A percentile compares a stretch with the other conserved stretches of the same genome.
Conservation (phyloP, 2,329 filamentous ascomycete species). For the Trichoderma pleuroti region DNA sequence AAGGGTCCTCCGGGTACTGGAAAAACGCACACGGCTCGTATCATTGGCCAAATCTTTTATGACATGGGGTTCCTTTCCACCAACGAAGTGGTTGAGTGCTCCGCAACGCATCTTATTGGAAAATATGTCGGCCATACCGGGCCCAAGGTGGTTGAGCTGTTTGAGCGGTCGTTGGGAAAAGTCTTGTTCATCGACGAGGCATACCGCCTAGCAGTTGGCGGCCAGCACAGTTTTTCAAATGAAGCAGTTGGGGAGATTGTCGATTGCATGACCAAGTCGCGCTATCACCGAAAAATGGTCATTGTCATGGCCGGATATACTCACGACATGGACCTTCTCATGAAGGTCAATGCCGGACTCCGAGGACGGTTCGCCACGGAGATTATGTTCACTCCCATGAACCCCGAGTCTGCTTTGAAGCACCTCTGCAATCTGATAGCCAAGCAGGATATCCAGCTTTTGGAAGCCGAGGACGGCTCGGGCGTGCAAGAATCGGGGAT, state of each 20-base stretch:
- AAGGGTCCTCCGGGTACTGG: background rate
- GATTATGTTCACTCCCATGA: background rate
- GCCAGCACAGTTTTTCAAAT: background rate
- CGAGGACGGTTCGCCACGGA: background rate
- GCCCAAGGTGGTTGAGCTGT: background rate
- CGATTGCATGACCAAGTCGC: conserved; percentile 14
- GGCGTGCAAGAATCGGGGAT: too few species aligned
- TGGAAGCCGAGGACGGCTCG: background rate
- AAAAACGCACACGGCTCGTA: background rate
- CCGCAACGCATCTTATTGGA: background rate
- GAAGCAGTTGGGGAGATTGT: background rate
- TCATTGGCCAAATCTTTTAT: background rate
- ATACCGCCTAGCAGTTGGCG: background rate
- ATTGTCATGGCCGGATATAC: conserved; percentile 19
- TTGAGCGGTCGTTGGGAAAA: background rate
- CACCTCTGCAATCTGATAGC: background rate
- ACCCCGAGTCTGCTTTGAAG: background rate
- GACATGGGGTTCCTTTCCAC: background rate
- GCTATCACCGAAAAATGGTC: conserved; percentile 17
- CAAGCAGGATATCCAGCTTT: background rate
- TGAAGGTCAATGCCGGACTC: background rate
- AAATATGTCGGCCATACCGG: background rate
- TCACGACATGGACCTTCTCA: conserved; percentile 8
- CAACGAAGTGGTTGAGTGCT: background rate
- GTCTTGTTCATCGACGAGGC: conserved; percentile 5